These are phyloP conservation scores for Boletus mariae DNA, from an alignment of 1,284 basidiomycete species.

Conservation along the genomic window DNA sequence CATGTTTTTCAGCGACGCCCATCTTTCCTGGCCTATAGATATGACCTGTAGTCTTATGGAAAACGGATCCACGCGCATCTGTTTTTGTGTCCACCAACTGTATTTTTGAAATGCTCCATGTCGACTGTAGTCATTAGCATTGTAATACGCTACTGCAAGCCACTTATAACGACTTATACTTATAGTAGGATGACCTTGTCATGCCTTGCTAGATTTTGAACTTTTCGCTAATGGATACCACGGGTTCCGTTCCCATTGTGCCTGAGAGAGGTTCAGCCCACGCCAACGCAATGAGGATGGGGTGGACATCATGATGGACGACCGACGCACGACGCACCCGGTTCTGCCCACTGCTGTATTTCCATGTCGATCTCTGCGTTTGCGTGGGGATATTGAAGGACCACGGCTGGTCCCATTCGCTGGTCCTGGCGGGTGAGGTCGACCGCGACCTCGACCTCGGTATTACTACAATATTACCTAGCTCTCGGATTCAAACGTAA, in stretches of 20 bases:
- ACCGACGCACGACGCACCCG: conserved; percentile 15
- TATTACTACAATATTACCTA: too few species aligned
- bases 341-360: conserved; percentile 22
- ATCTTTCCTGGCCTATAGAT: too few species aligned
- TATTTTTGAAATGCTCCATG: too few species aligned
- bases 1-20: background rate
- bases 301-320: too few species aligned
- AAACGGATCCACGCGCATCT: background rate
- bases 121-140: too few species aligned
- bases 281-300: background rate
- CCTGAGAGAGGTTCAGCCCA: conserved; percentile 5
- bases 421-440: background rate
- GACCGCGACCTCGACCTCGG: conserved; percentile 8
- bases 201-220: too few species aligned
- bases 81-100: too few species aligned
- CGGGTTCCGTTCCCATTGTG: background rate
- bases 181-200: too few species aligned
- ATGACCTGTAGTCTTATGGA: background rate
- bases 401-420: background rate
- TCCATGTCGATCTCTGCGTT: conserved; percentile 17
- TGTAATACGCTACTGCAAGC: too few species aligned
- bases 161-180: too few species aligned
- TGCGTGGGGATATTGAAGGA: conserved; percentile 9
- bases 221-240: too few species aligned
- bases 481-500: too few species aligned